Evolutionary conservation across 2,329 filamentous ascomycete species (phyloP).

Genomic region (Colletotrichum trifolii): DNA sequence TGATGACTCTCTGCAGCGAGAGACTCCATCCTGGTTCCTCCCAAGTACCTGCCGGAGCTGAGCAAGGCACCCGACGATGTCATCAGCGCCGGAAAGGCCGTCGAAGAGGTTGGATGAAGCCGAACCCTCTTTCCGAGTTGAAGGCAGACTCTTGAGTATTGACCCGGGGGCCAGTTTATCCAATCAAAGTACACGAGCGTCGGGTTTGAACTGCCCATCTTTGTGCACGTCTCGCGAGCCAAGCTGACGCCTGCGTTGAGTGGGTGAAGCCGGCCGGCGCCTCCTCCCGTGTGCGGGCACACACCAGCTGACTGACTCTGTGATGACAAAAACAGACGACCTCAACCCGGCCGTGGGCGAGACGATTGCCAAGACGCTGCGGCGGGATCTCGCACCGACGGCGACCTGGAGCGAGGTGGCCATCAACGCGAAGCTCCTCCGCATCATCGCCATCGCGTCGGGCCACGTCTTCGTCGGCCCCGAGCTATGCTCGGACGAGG

Average conservation of each 20-base stretch:
- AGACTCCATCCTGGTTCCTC: slow-evolving; percentile 41
- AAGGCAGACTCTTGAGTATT: slow-evolving; percentile 32
- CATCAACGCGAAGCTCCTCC: slow-evolving; percentile 52
- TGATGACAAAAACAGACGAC: slow-evolving; percentile 41
- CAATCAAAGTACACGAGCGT: background rate
- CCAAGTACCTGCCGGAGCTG: slow-evolving; percentile 44
- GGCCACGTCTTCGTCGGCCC: slow-evolving; percentile 60
- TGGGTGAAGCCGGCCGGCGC: no score
- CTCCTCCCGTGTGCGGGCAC: no score
- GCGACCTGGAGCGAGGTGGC: slow-evolving; percentile 53
- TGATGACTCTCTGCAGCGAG: background rate
- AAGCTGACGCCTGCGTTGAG: no score
- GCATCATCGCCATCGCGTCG: slow-evolving; percentile 57
- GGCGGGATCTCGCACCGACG: slow-evolving; percentile 46
- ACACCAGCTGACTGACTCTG: background rate
- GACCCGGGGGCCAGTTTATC: background rate
- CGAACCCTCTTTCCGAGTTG: background rate
- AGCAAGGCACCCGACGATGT: slow-evolving; percentile 44
- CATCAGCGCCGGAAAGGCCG: slow-evolving; percentile 42
- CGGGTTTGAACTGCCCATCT: no score
- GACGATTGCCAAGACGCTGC: slow-evolving; percentile 49
- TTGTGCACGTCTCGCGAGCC: no score
- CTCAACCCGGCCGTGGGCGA: slow-evolving; percentile 48
- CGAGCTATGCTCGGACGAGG: slow-evolving; percentile 55
- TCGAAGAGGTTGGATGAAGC: slow-evolving; percentile 40